These are phyloP conservation scores for Monosporascus sp. DNA, from an alignment of 2,329 filamentous ascomycete species.

Conservation along the genomic window DNA sequence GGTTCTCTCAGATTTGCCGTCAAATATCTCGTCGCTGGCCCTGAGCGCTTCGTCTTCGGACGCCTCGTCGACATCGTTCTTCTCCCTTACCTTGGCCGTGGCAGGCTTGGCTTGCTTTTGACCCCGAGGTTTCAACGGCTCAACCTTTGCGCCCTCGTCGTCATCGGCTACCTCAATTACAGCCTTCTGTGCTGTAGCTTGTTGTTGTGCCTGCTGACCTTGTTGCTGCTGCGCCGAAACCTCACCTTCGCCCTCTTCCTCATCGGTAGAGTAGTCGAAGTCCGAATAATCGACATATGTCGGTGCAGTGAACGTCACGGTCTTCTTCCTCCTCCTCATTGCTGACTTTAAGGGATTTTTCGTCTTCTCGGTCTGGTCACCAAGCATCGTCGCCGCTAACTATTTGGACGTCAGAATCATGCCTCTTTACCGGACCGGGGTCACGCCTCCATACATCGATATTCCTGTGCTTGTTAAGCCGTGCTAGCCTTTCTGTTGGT, in stretches of 20 bases:
- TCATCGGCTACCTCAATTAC: slow-evolving; percentile 28
- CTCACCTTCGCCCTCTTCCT: slow-evolving; percentile 56
- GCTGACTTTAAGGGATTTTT: slow-evolving; percentile 79
- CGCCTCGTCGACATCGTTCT: slow-evolving; percentile 21
- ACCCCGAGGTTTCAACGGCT: slow-evolving; percentile 46
- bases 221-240: slow-evolving; percentile 32
- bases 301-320: slow-evolving; percentile 76
- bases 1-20: slow-evolving; percentile 49
- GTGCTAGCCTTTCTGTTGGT: slow-evolving; percentile 86
- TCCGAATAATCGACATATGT: slow-evolving; percentile 87
- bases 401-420: slow-evolving; percentile 30
- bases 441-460: slow-evolving; percentile 68
- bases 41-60: slow-evolving; percentile 25
- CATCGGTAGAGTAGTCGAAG: slow-evolving; percentile 76
- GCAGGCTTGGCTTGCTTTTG: slow-evolving; percentile 29
- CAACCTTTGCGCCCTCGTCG: slow-evolving; percentile 50
- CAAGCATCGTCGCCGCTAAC: slow-evolving; percentile 58
- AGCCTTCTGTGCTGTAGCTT: slow-evolving; percentile 22
- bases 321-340: slow-evolving; percentile 80
- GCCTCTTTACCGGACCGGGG: neutral
- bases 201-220: slow-evolving; percentile 20
- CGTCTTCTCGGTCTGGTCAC: slow-evolving; percentile 65
- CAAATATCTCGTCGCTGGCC: slow-evolving; percentile 64
- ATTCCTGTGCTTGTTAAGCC: slow-evolving; percentile 95
- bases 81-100: slow-evolving; percentile 26